phyloP scores from a whole-genome alignment of 345 rosid species.

The Eucalyptus viminalis region DNA sequence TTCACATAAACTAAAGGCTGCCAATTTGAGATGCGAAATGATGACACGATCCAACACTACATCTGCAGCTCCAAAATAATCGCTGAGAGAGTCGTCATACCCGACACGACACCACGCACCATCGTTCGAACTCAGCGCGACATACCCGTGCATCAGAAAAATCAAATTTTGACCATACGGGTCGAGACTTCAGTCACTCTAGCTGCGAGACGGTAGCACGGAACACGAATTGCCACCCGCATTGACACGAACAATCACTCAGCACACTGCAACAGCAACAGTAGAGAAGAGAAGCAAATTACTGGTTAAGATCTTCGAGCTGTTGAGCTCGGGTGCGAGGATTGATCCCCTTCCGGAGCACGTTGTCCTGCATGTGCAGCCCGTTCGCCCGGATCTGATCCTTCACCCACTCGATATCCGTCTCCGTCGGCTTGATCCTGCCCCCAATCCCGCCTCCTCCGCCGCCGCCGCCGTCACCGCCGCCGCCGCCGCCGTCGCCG shows the following conservation, averaged over 20 bases:
- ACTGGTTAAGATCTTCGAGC: constrained; percentile 74
- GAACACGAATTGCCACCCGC: background rate
- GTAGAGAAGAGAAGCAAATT: background rate
- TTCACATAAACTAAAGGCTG: background rate
- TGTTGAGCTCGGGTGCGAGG: constrained; percentile 95
- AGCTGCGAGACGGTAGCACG: background rate
- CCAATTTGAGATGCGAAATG: background rate
- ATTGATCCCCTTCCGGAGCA: constrained; percentile 87
- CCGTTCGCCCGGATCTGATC: constrained; percentile 83
- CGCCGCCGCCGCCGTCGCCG: background rate
- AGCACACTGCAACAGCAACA: background rate
- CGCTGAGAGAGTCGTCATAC: background rate
- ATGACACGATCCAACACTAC: background rate
- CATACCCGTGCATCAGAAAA: background rate
- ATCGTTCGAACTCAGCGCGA: background rate
- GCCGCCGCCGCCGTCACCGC: background rate
- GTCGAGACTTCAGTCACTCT: background rate
- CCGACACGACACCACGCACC: background rate
- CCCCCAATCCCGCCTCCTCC: background rate
- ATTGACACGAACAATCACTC: background rate
- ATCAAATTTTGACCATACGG: background rate
- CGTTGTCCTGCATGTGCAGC: constrained; percentile 85
- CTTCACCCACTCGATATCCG: constrained; percentile 77
- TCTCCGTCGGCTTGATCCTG: constrained; percentile 32
- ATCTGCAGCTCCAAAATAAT: background rate